phyloP scores from a whole-genome alignment of 2,329 filamentous ascomycete species.

The Erysiphe pulchra region DNA sequence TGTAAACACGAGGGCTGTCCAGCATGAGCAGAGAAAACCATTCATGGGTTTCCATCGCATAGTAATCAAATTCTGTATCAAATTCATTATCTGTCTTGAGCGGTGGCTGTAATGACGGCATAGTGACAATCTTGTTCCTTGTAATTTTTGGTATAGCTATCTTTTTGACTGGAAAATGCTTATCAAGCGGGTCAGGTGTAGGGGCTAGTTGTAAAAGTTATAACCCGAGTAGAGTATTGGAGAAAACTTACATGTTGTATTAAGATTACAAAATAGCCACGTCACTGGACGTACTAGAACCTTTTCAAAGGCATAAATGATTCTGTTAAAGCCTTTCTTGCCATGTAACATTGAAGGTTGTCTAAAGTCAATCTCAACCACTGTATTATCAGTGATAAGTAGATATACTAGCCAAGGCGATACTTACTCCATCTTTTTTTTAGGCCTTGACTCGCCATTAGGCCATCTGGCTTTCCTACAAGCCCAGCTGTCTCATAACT shows the following conservation, averaged over 20 bases:
- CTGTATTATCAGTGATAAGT: conserved; percentile 18
- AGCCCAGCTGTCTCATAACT: conserved; percentile 66
- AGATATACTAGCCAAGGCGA: conserved; percentile 5
- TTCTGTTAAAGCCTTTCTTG: conserved; percentile 12
- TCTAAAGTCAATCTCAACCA: conserved; percentile 52
- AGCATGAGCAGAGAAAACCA: conserved; percentile 47
- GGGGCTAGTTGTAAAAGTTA: conserved; percentile 16
- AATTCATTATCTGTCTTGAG: conserved; percentile 14
- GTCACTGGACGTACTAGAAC: conserved; percentile 39
- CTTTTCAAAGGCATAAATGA: conserved; percentile 25
- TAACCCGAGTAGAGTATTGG: neutral
- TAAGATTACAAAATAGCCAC: conserved; percentile 56
- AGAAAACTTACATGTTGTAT: conserved; percentile 18
- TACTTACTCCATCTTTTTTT: conserved; percentile 49
- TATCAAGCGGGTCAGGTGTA: conserved; percentile 22
- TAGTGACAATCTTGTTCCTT: conserved; percentile 10
- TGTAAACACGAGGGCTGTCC: conserved; percentile 33
- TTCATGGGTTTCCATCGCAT: conserved; percentile 39
- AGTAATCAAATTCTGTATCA: conserved; percentile 31
- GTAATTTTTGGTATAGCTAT: conserved; percentile 13
- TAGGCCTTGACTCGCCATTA: conserved; percentile 28
- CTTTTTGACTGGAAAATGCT: conserved; percentile 19
- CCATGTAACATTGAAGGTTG: conserved; percentile 42
- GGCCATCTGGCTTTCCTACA: conserved; percentile 38
- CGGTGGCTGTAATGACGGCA: conserved; percentile 11